Evolutionary conservation across 257 asterid species (phyloP).

Genomic region (Hygrophila difformis): DNA sequence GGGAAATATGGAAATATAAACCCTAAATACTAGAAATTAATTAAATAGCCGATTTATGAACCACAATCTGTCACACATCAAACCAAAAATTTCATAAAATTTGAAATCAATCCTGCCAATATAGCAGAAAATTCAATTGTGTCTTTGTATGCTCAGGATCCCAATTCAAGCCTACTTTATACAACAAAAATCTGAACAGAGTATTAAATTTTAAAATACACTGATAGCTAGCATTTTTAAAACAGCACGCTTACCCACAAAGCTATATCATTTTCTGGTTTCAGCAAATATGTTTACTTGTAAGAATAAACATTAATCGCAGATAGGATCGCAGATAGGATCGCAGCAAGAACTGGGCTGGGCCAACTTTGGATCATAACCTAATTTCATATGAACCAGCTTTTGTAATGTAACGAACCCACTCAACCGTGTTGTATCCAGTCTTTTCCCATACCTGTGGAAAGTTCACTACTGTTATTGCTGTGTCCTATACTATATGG

Average conservation of each 20-base stretch:
- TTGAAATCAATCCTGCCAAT: no score
- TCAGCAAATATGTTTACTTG: conserved; percentile 16
- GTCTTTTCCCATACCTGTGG: conserved; percentile 99
- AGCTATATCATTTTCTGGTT: conserved; percentile 13
- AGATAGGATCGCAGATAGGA: no score
- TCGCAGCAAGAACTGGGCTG: conserved; percentile 9
- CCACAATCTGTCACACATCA: no score
- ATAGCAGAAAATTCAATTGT: conserved; percentile 10
- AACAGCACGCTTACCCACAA: conserved; percentile 10
- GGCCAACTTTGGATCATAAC: conserved; percentile 27
- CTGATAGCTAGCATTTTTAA: no score
- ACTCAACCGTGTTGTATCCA: conserved; percentile 96
- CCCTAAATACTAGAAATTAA: no score
- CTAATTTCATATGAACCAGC: conserved; percentile 97
- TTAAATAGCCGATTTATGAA: no score
- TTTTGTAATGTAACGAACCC: conserved; percentile 98
- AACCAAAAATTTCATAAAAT: no score
- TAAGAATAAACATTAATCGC: conserved; percentile 12
- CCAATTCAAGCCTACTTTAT: conserved; percentile 22
- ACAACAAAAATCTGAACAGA: conserved; percentile 22
- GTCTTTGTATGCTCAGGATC: no score
- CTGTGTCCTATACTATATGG: conserved; percentile 6
- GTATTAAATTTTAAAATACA: no score
- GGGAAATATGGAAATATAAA: no score
- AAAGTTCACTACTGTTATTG: conserved; percentile 8